These are phyloP conservation scores for Rhodosporidiobolus sp. DNA, from an alignment of 768 basidiomycete species.

Conservation along the genomic window DNA sequence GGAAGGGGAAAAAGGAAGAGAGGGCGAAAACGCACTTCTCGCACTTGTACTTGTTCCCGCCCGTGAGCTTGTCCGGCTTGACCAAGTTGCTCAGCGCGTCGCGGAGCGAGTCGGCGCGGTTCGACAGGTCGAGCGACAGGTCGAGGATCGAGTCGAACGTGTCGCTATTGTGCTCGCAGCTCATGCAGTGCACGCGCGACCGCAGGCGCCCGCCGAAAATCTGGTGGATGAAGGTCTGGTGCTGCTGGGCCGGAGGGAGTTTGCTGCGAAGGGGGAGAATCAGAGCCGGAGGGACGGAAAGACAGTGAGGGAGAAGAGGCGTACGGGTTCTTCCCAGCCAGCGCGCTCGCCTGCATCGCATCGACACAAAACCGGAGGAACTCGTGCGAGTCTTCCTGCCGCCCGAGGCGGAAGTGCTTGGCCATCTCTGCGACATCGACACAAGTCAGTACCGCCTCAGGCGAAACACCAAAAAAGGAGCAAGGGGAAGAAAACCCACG, in stretches of 20 bases:
- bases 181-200: conserved; percentile 79
- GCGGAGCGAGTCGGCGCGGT: conserved; percentile 56
- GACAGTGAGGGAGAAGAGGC: not conserved
- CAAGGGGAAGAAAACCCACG: conserved; percentile 53
- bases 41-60: conserved; percentile 95
- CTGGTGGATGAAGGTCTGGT: conserved; percentile 90
- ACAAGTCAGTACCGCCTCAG: not conserved
- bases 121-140: conserved; percentile 82
- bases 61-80: conserved; percentile 74
- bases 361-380: conserved; percentile 93
- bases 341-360: conserved; percentile 77
- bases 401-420: conserved; percentile 80
- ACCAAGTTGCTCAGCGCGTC: conserved; percentile 77
- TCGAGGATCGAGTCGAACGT: conserved; percentile 95
- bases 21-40: conserved; percentile 73
- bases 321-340: conserved; percentile 58
- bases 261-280: conserved; percentile 42
- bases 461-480: not conserved
- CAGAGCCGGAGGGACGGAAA: conserved; percentile 60
- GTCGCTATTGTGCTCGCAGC: conserved; percentile 83
- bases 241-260: conserved; percentile 48
- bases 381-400: conserved; percentile 97
- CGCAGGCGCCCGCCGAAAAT: conserved; percentile 89
- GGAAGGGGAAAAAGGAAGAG: not conserved
- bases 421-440: conserved; percentile 64